phyloP scores from a whole-genome alignment of 1,284 basidiomycete genomes.

The Rhodofomes roseus region DNA sequence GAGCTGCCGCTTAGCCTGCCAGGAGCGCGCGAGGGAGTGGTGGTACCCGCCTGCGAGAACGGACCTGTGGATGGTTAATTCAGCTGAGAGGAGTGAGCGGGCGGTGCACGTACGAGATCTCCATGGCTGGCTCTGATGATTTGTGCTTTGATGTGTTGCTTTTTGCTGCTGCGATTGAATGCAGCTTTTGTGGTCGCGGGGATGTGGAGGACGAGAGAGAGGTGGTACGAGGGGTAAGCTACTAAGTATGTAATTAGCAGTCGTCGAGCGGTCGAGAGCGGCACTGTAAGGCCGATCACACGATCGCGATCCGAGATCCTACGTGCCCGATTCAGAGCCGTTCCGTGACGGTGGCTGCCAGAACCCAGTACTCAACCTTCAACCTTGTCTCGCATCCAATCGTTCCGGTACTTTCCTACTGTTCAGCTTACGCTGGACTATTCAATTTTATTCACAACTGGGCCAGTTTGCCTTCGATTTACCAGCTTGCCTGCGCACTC shows the following conservation, averaged over 20 bases:
- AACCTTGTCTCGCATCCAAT: too few relatives aligned
- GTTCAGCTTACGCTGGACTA: neutral
- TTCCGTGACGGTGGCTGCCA: too few relatives aligned
- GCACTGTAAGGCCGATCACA: neutral
- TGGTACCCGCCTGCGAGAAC: conserved; percentile 92
- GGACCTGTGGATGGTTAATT: conserved; percentile 40
- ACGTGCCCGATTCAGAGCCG: neutral
- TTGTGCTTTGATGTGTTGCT: neutral
- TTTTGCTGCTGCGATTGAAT: neutral
- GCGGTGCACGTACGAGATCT: conserved; percentile 19
- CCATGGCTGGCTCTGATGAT: conserved; percentile 9
- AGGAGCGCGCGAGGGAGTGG: conserved; percentile 82
- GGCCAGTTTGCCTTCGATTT: too few relatives aligned
- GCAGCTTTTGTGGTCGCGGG: neutral
- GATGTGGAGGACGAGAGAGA: neutral
- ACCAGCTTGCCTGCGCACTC: too few relatives aligned
- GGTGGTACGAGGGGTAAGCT: neutral
- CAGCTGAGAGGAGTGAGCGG: neutral
- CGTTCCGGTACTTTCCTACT: neutral
- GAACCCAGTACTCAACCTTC: too few relatives aligned
- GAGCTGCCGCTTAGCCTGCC: conserved; percentile 74
- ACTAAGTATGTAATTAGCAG: too few relatives aligned
- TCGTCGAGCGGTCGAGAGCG: neutral
- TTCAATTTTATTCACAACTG: too few relatives aligned
- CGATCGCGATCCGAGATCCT: neutral